Evolutionary conservation across 306 rosid species (phyloP), one percentile per base, ranked within the genome.

Genomic region (Sicyos baderoa): DNA sequence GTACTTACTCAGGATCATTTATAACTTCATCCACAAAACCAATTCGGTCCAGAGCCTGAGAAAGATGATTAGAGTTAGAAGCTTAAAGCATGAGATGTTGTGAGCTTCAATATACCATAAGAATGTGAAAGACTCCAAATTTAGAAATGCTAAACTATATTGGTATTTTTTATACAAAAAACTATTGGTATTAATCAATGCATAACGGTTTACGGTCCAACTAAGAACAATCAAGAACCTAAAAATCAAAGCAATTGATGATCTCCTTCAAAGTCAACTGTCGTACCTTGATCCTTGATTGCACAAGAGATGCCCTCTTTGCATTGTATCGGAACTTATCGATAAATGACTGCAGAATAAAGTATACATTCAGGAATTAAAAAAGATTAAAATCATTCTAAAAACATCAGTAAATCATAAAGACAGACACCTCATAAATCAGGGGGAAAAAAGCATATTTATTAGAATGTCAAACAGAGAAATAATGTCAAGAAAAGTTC

Each of bases 291-390:
- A 93, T 93, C 87, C 99, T 93, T 45, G 99, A 93, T 77, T 93
- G 99, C 78, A 93, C 99, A 72, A 93, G 99, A 25, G 99, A 87
- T 14, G 99, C 97, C 81, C 99, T 90, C 86, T 93, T 93, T 11
- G 99, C 99, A 84, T 93, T 93, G 79, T 86, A 93, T 5, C 97
- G 96, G 66, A 93, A 93, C 91, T 93, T 93, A 78, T 93, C 99
- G 76, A 93, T 90, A 80, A 93, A 93, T 64, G 96, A 1, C 99
- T 93, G 96, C 76, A 72, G 42, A 27, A 35, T 49, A 47, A 72
- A 60, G 49, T 47, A 57, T 57, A 22, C 40, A 71, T 49, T 49
- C 54, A 50, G 17, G 7, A 50, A 9, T 50, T 65, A 27, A 14
- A 32, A 65, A 45, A 44, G 71, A 40, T 22, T 1, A 45, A 65